Percentiles rank a stretch among this genome's conserved stretches.
phyloP scores from a whole-genome alignment of 2,329 filamentous ascomycete species.

The Chrysoporthe deuterocubensis region DNA sequence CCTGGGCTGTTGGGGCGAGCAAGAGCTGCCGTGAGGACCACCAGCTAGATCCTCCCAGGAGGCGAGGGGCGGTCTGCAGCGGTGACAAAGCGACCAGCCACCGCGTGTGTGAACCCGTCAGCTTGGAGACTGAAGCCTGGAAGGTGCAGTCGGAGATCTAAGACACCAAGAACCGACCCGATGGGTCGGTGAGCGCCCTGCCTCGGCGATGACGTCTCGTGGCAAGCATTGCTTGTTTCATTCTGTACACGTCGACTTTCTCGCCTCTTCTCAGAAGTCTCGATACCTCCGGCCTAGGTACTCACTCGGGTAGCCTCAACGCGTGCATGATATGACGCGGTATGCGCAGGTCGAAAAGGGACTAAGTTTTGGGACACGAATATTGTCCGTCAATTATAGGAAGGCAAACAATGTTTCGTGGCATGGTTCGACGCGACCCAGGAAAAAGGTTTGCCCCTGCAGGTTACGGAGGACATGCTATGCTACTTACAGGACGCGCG shows the following conservation, averaged over 20 bases:
- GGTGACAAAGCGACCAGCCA: background rate
- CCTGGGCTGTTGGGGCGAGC: background rate
- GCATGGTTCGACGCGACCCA: constrained; percentile 11
- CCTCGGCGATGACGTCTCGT: constrained; percentile 21
- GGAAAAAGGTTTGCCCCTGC: constrained; percentile 25
- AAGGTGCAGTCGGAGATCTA: background rate
- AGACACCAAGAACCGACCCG: constrained; percentile 4
- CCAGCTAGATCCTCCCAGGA: background rate
- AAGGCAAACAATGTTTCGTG: constrained; percentile 23
- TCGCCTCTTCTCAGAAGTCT: constrained; percentile 17
- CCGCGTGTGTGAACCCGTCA: constrained; percentile 1
- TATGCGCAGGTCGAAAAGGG: background rate
- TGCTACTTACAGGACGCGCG: constrained; percentile 1
- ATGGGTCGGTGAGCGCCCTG: constrained; percentile 12
- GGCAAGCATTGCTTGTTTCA: background rate
- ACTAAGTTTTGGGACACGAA: background rate
- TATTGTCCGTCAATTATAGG: background rate
- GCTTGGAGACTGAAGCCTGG: background rate
- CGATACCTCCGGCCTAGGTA: background rate
- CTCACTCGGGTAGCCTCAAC: background rate
- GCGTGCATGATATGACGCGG: background rate
- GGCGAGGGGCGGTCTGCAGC: constrained; percentile 4
- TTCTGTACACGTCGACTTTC: constrained; percentile 19
- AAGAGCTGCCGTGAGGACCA: background rate
- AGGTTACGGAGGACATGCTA: constrained; percentile 4